These are phyloP conservation scores for Apostasia shenzhenica DNA, from an alignment of 106 monocot species.

Conservation along the genomic window DNA sequence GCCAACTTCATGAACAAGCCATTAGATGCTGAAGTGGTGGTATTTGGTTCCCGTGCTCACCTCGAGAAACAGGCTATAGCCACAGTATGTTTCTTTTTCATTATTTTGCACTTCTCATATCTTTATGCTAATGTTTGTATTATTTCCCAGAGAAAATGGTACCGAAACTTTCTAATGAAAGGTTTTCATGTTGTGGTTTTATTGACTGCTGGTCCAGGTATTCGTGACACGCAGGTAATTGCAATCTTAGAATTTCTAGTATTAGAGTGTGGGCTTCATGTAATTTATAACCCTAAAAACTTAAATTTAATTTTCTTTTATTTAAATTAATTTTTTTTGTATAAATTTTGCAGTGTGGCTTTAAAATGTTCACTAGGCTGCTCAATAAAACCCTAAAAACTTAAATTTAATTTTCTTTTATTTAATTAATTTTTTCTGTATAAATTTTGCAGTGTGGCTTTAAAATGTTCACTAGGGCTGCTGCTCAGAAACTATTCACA, in stretches of 20 bases:
- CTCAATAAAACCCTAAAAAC: constrained; percentile 7
- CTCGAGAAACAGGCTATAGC: constrained; percentile 96
- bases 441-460: constrained; percentile 77
- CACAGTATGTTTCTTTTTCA: constrained; percentile 39
- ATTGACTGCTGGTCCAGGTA: constrained; percentile 88
- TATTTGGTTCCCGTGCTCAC: constrained; percentile 97
- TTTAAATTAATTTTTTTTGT: constrained; percentile 3
- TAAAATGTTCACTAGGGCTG: constrained; percentile 97
- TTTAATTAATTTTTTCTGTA: constrained; percentile 5
- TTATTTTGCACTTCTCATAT: not conserved
- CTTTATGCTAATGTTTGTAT: constrained; percentile 5
- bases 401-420: not conserved
- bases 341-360: constrained; percentile 71
- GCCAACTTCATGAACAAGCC: constrained; percentile 16
- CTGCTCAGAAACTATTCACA: constrained; percentile 85
- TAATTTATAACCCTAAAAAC: not conserved
- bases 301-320: not conserved
- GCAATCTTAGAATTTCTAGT: not conserved
- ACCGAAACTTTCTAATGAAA: constrained; percentile 95
- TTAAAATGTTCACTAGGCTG: constrained; percentile 99
- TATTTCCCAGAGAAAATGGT: constrained; percentile 86
- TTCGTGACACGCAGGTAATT: constrained; percentile 90
- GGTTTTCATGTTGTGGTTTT: constrained; percentile 95
- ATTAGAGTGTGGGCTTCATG: too few species aligned
- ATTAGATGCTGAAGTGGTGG: constrained; percentile 61